Percentiles rank a stretch among this genome's conserved stretches.
Conservation (phyloP, 2,329 filamentous ascomycete genomes). For the Trichoderma sp. region DNA sequence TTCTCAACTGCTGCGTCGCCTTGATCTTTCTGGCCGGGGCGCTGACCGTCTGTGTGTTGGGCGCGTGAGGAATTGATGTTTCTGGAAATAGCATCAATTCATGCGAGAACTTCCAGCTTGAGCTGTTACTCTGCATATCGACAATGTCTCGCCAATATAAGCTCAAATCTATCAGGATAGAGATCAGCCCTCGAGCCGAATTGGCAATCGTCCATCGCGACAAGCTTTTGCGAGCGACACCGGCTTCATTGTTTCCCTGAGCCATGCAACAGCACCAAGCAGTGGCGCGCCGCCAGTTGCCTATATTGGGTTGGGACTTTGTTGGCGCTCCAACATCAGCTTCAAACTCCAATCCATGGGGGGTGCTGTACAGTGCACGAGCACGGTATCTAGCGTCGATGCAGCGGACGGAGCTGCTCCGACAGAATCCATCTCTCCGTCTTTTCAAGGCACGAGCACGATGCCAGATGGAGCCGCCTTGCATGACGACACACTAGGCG, state of each 20-base stretch:
- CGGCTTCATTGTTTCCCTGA: not conserved
- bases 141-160: not conserved
- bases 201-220: not conserved
- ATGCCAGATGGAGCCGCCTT: not conserved
- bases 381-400: conserved; percentile 13
- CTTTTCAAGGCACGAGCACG: not conserved
- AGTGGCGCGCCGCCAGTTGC: not conserved
- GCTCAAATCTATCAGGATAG: not conserved
- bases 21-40: not conserved
- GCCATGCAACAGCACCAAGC: not conserved
- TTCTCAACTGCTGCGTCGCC: not conserved
- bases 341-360: not conserved
- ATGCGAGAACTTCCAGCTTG: not conserved
- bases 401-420: not conserved
- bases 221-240: not conserved
- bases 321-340: not conserved
- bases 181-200: not conserved
- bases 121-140: not conserved
- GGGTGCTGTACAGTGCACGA: not conserved
- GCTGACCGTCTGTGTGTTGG: not conserved
- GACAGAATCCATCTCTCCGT: too few species aligned
- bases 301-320: not conserved
- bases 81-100: not conserved
- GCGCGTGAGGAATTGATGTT: not conserved
- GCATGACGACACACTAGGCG: conserved; percentile 11